These are phyloP conservation scores for Candida mattraensis DNA, from an alignment of 805 yeast genomes.

Conservation along the genomic window DNA sequence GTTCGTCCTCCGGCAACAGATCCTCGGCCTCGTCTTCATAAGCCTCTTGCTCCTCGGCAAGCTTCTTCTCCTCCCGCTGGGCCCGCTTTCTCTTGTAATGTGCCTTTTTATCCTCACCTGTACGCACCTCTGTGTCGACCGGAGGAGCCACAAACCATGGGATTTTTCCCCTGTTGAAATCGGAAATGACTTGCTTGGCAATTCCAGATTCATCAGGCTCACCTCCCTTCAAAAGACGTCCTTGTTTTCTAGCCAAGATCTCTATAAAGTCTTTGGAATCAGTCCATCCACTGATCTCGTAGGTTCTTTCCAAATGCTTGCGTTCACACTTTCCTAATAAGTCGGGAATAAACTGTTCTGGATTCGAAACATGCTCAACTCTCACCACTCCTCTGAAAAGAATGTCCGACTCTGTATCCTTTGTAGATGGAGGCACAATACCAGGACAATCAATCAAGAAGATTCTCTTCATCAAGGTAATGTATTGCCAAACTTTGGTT, in stretches of 20 bases:
- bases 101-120: slow-evolving; percentile 58
- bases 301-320: slow-evolving; percentile 91
- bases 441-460: slow-evolving; percentile 98
- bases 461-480: slow-evolving; percentile 93
- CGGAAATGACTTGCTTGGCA: slow-evolving; percentile 85
- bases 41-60: slow-evolving; percentile 27
- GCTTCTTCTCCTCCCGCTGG: slow-evolving; percentile 42
- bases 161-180: slow-evolving; percentile 94
- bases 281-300: slow-evolving; percentile 90
- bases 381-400: slow-evolving; percentile 96
- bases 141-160: slow-evolving; percentile 99
- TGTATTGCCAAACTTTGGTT: slow-evolving; percentile 98
- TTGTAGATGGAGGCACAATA: slow-evolving; percentile 92
- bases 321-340: slow-evolving; percentile 80
- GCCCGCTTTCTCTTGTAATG: slow-evolving; percentile 53
- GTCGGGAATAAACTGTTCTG: slow-evolving; percentile 93
- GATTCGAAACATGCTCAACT: slow-evolving; percentile 94
- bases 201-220: slow-evolving; percentile 96
- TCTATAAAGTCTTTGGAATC: slow-evolving; percentile 80
- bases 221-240: slow-evolving; percentile 92
- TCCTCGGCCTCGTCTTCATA: slow-evolving; percentile 28
- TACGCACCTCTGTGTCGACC: slow-evolving; percentile 56
- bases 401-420: slow-evolving; percentile 89
- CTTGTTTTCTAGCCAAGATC: slow-evolving; percentile 87
- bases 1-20: slow-evolving; percentile 25